Evolutionary conservation across 768 basidiomycete genomes (phyloP), one percentile per base, ranked within the genome.

Genomic region (Termitomyces sp.): DNA sequence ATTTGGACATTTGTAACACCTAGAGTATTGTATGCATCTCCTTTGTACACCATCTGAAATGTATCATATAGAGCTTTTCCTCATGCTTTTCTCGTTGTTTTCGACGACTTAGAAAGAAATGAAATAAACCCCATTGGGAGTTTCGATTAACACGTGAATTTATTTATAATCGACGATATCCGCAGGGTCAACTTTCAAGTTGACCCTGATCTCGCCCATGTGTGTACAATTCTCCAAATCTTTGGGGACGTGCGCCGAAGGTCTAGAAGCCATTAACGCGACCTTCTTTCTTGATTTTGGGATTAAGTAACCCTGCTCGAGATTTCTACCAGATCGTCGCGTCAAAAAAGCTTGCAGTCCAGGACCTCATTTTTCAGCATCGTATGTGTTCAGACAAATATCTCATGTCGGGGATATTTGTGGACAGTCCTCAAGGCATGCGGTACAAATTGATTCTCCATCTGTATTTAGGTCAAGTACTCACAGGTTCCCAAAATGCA

Each of bases 1-100:
- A 9, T 16, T 43, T 33, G 41, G n/a, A n/a, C 54, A 60, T 60
- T 43, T 60, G 59, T 60, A 55, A 49, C 40, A 50, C 35, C 20
- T 43, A 43, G n/a, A 32, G 8, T n/a, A 30, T 26, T 41, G 38
- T 40, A 55, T 28, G 16, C 47, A 47, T 43, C 23, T 26, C n/a
- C 52, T 23, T 36, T 60, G 59, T 55, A 60, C 28, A 43, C 36
- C 40, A 8, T 32, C 38, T 7, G 5, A 12, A 44, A 13, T 55
- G 58, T 59, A 54, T 53, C n/a, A n/a, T n/a, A n/a, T n/a, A n/a
- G n/a, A n/a, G n/a, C n/a, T n/a, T n/a, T n/a, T 53, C 2, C 7
- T n/a, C 50, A 8, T 30, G 5, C 28, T 50, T 57, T 14, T 14
- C 18, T 18, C 6, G 40, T 8, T 18, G 36, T 38, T 38, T 14